Conservation (phyloP, 306 rosid genomes). For the Pachyrhizus erosus region DNA sequence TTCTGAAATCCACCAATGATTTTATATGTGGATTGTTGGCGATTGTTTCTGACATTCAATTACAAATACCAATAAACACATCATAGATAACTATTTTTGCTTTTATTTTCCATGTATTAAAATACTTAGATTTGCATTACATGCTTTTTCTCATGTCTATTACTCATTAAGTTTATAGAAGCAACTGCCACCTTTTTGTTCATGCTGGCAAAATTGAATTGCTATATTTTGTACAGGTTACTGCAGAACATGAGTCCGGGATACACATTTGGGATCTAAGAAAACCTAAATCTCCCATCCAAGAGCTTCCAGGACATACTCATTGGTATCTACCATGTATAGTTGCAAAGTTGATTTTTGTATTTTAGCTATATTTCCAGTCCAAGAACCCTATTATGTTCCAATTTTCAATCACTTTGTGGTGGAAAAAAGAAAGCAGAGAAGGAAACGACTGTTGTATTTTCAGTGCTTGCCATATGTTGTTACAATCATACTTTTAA, state of each 20-base stretch:
- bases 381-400: constrained; percentile 36
- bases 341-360: constrained; percentile 37
- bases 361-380: constrained; percentile 21
- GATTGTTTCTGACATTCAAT: constrained; percentile 18
- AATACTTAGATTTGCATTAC: constrained; percentile 21
- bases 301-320: constrained; percentile 92
- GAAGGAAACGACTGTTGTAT: constrained; percentile 11
- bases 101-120: constrained; percentile 19
- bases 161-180: not conserved
- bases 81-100: constrained; percentile 2
- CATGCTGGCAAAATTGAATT: constrained; percentile 37
- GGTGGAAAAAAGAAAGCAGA: not conserved
- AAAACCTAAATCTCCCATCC: constrained; percentile 75
- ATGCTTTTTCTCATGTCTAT: constrained; percentile 5
- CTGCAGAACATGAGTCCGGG: constrained; percentile 91
- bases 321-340: constrained; percentile 72
- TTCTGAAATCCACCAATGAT: constrained; percentile 28
- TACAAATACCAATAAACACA: not conserved
- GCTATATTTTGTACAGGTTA: constrained; percentile 62
- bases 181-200: constrained; percentile 4
- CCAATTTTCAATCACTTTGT: not conserved
- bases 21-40: constrained; percentile 5
- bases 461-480: constrained; percentile 1
- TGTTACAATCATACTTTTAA: constrained; percentile 20
- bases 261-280: constrained; percentile 94